A percentile compares a stretch with the other conserved stretches of the same genome.
Conservation (phyloP, 1,284 basidiomycete species). For the Pyrrhoderma noxium region DNA sequence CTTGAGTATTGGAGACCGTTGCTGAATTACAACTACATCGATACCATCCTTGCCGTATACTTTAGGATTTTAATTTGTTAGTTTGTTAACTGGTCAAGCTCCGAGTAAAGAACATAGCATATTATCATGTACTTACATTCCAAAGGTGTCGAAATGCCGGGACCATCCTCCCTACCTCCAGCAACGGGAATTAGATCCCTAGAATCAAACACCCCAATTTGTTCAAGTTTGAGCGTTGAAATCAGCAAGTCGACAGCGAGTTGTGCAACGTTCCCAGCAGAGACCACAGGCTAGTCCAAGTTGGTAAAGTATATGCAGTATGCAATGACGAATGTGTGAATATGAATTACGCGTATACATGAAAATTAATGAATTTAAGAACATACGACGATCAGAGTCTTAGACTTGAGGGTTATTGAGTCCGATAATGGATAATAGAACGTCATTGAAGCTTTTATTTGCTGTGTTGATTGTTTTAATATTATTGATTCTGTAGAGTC, state of each 20-base stretch:
- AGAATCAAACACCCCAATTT: conserved; percentile 56
- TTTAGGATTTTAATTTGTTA: too few relatives aligned
- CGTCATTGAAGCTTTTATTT: conserved; percentile 24
- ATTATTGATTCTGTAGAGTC: neutral
- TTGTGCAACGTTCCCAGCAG: conserved; percentile 72
- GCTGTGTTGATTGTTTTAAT: neutral
- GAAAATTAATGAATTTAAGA: neutral
- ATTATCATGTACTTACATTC: conserved; percentile 53
- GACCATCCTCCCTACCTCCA: conserved; percentile 52
- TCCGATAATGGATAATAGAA: conserved; percentile 27
- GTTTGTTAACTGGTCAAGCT: neutral
- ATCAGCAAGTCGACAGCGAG: conserved; percentile 70
- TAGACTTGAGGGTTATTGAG: conserved; percentile 8
- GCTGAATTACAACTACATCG: conserved; percentile 57
- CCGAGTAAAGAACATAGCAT: neutral
- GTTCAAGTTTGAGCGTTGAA: conserved; percentile 48
- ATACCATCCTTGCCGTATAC: conserved; percentile 53
- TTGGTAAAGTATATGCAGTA: neutral
- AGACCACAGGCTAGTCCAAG: conserved; percentile 60
- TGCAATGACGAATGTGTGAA: neutral
- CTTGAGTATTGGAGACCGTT: conserved; percentile 71
- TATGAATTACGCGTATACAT: neutral
- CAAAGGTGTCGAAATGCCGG: conserved; percentile 61
- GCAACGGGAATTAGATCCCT: conserved; percentile 60
- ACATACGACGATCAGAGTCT: conserved; percentile 13